phyloP scores from a whole-genome alignment of 257 asterid genomes.

The Penstemon eatonii region DNA sequence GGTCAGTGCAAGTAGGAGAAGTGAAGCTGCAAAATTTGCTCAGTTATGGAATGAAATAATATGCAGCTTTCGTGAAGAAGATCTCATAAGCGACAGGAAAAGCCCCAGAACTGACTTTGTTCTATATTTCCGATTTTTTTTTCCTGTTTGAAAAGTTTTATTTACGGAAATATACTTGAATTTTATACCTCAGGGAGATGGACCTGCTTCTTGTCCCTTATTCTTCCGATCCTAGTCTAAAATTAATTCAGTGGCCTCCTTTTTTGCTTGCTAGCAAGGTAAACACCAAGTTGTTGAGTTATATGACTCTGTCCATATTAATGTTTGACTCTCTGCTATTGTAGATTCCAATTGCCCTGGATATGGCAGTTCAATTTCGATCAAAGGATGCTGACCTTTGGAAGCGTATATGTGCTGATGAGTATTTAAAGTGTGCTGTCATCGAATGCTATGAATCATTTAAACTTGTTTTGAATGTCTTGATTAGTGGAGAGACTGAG shows the following conservation, averaged over 20 bases:
- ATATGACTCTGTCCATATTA: conserved; percentile 13
- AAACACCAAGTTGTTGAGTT: conserved; percentile 27
- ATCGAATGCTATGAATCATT: conserved; percentile 92
- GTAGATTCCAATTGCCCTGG: conserved; percentile 93
- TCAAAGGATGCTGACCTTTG: conserved; percentile 92
- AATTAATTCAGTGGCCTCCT: conserved; percentile 96
- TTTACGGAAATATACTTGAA: conserved; percentile 35
- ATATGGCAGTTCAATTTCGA: conserved; percentile 94
- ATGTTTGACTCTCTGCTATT: conserved; percentile 36
- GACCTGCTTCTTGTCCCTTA: conserved; percentile 96
- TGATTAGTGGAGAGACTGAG: conserved; percentile 85
- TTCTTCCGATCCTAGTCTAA: conserved; percentile 84
- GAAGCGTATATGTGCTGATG: conserved; percentile 88
- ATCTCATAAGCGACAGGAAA: conserved; percentile 92
- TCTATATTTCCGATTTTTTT: conserved; percentile 16
- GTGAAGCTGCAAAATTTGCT: conserved; percentile 94
- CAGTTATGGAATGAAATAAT: conserved; percentile 97
- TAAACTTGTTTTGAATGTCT: conserved; percentile 70
- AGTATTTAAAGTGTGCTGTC: conserved; percentile 92
- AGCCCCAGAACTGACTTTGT: conserved; percentile 28
- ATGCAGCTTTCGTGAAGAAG: conserved; percentile 96
- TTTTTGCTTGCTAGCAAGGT: conserved; percentile 99
- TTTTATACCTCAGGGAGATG: conserved; percentile 84
- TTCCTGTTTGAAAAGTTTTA: conserved; percentile 14
- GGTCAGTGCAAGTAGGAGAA: conserved; percentile 75